Evolutionary conservation across 768 basidiomycete genomes (phyloP).

Genomic region (Termitomyces titanicus): DNA sequence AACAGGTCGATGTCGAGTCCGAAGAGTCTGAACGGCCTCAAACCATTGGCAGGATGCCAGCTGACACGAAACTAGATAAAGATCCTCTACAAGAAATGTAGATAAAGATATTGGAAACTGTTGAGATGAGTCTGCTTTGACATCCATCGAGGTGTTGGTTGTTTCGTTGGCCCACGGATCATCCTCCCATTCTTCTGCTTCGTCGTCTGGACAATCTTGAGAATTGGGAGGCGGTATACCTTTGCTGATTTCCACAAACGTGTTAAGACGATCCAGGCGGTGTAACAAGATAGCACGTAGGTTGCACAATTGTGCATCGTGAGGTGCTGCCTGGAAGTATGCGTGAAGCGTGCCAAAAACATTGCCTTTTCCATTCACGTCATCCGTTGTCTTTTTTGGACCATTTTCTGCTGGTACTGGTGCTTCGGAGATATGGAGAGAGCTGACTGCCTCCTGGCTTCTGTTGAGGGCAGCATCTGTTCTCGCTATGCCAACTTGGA

Average conservation of each 20-base stretch:
- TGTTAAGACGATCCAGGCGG: conserved; percentile 66
- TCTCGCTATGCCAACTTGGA: conserved; percentile 62
- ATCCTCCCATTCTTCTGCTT: conserved; percentile 69
- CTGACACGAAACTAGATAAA: conserved; percentile 56
- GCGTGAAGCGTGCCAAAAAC: conserved; percentile 31
- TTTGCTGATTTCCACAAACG: conserved; percentile 62
- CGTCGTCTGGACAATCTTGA: conserved; percentile 41
- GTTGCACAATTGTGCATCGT: conserved; percentile 61
- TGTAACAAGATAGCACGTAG: conserved; percentile 68
- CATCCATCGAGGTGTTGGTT: conserved; percentile 22
- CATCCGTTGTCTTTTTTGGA: neutral
- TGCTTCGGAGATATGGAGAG: conserved; percentile 6
- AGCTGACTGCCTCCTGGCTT: conserved; percentile 34
- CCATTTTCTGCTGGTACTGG: neutral
- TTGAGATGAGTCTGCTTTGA: conserved; percentile 22
- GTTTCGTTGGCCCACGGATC: conserved; percentile 69
- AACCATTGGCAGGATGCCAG: conserved; percentile 66
- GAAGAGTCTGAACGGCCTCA: conserved; percentile 52
- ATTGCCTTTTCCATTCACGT: conserved; percentile 1
- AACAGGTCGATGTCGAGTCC: conserved; percentile 47
- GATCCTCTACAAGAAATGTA: conserved; percentile 56
- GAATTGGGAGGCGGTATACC: conserved; percentile 26
- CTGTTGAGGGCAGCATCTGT: conserved; percentile 47
- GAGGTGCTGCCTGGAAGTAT: conserved; percentile 54
- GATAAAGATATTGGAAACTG: conserved; percentile 52